Base-by-base conservation (phyloP, 1,139 yeast genomes). In the Yamadazyma membranifaciens region DNA sequence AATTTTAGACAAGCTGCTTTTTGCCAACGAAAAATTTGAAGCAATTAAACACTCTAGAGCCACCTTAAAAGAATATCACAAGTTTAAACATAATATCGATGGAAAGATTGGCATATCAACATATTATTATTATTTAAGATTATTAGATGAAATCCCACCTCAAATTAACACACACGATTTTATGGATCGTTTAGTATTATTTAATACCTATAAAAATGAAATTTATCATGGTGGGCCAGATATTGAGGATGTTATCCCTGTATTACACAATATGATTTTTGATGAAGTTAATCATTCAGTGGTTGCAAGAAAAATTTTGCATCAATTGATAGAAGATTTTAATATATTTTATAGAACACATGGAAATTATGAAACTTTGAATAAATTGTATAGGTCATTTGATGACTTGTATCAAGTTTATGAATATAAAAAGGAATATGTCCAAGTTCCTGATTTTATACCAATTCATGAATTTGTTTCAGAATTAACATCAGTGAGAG, bases 391-490 rank as follows among this genome's bases (percentile, higher is more conserved):
- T n/a, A n/a, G 15, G 3, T 6, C 11, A 6, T 20, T 35, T 12
- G 14, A 29, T 9, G 17, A 16, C 9, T 31, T 9, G 7, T n/a
- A 13, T 6, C 22, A 31, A 15, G 24, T 20, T 20, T 20, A 20
- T 20, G 24, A 20, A 20, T 12, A 26, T 11, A 31, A 31, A 12
- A 11, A 12, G 12, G 33, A 32, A n/a, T 69, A 69, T 41, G 56
- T 42, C 17, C 75, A 69, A 43, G 45, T 69, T n/a, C 75, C 75
- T 1, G 71, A 66, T 35, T 62, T 60, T 39, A 60, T 69, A 46
- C 41, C 44, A 12, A 49, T 71, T 33, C 68, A 69, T 26, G 69
- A 71, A 33, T 71, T 54, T 43, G 39, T 51, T 15, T 46, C 49
- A 12, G 75, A 70, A 44, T 57, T 71, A 16, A 13, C 15, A 24